Base-by-base conservation (phyloP, 208 protist species). In the Angomonas deanei region DNA sequence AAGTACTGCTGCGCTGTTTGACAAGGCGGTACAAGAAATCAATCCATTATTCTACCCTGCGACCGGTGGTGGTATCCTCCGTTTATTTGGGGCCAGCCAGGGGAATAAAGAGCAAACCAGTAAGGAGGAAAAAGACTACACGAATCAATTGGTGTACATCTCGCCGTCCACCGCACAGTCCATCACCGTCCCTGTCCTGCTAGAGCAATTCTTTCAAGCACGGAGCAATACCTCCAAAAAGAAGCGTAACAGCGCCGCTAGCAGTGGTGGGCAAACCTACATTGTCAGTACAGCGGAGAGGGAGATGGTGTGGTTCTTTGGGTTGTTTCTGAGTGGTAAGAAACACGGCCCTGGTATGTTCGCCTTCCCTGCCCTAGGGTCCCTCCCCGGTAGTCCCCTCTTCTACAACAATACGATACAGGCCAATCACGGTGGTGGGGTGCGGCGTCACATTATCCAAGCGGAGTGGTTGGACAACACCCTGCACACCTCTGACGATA, bases 271-370 rank as follows among this genome's bases (percentile, higher is more conserved):
- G 6, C 11, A 34, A 19, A 34, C 3, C 50, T 34, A 32, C 27
- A 50, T 50, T 19, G 31, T 36, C 27, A 34, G 27, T 33, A 56
- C 4, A 3, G 3, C 4, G 15, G 3, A 33, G 50, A 27, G 23
- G 50, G 50, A 28, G 8, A 64, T 74, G 54, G 71, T 92, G 23
- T 79, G 93, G 46, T 83, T 86, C 56, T 83, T 91, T 63, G 90
- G 90, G 21, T 55, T 92, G n/a, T 96, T 96, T 62, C 71, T 59
- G 34, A 34, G 87, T 49, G 90, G 90, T 4, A 52, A 67, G 2
- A 68, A 84, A 3, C 72, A 92, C 39, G 90, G 90, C n/a, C 26
- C 76, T 19, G 90, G 90, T 24, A 30, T 96, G 27, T 70, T 93
- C 39, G 68, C 73, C 34, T 61, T 93, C 38, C 76, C 76, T 0